Evolutionary conservation across 306 rosid species (phyloP).

Genomic region (Cicer arietinum): DNA sequence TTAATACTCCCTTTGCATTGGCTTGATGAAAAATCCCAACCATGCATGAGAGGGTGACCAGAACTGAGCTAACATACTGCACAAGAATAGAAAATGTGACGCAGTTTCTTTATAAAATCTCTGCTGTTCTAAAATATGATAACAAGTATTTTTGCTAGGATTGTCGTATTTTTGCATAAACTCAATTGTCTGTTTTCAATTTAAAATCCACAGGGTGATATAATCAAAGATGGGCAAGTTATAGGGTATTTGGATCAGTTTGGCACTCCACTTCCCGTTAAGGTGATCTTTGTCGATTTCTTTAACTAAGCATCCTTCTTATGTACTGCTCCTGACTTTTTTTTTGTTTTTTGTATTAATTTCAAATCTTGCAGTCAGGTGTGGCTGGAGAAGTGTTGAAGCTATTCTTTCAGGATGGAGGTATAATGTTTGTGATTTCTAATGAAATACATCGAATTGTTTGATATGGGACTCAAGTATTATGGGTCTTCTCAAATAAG

Average conservation of each 20-base stretch:
- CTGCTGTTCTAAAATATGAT: not conserved
- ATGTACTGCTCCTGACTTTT: slow-evolving; percentile 39
- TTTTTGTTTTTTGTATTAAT: slow-evolving; percentile 49
- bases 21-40: not conserved
- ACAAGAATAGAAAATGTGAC: not conserved
- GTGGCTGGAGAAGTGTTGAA: slow-evolving; percentile 87
- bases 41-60: not conserved
- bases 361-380: slow-evolving; percentile 74
- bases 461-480: slow-evolving; percentile 19
- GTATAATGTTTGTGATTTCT: slow-evolving; percentile 52
- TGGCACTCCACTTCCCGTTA: slow-evolving; percentile 88
- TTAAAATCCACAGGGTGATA: slow-evolving; percentile 69
- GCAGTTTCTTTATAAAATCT: no score
- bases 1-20: slow-evolving; percentile 21
- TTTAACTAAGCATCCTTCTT: slow-evolving; percentile 31
- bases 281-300: slow-evolving; percentile 58
- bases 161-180: slow-evolving; percentile 23
- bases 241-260: slow-evolving; percentile 92
- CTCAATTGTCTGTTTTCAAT: slow-evolving; percentile 32
- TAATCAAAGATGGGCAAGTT: slow-evolving; percentile 89
- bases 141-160: not conserved
- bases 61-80: not conserved
- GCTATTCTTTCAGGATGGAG: slow-evolving; percentile 89
- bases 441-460: slow-evolving; percentile 13
- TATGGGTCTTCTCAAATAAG: slow-evolving; percentile 14